Evolutionary conservation across 2,329 filamentous ascomycete species (phyloP), one percentile per base, ranked within the genome.

Genomic region (Pseudogymnoascus sp.): DNA sequence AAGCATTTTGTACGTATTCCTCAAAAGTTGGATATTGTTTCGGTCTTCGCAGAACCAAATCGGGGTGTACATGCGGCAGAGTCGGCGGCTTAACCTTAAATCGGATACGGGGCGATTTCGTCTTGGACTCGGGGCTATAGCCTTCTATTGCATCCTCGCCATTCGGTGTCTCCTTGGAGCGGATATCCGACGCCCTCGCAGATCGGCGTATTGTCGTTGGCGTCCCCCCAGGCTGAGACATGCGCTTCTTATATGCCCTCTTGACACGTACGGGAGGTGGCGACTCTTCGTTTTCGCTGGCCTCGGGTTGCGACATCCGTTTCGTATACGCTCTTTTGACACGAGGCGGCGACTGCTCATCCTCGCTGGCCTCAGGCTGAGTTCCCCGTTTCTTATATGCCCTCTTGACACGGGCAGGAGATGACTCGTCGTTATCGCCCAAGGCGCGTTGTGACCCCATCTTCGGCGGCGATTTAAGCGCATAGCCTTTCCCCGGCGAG

Each of bases 51-150:
- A 79, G 78, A 58, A 83, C 77, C 66, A 86, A 81, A 22, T 79
- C 79, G 5, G 83, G 82, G 67, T 87, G 83, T 6, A 85, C 79
- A 3, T 86, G 70, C 14, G 85, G 85, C 38, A 87, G 77, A 35
- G 74, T 70, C 1, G 77, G 74, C n/a, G 73, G 72, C 61, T 76
- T 74, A 20, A 81, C 73, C 25, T 79, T 77, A 39, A 85, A 65
- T 60, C 77, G 80, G 25, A 85, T 82, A 35, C 79, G 75, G 2
- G 80, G 74, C 1, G 73, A 63, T 61, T 22, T 38, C 43, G 59
- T 37, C 35, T 66, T 69, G 9, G 63, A 60, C 58, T 65, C 69
- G 3, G 69, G 65, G 39, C 67, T 71, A 38, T 65, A 62, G 14
- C 63, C 65, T 33, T 62, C 22, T 33, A 20, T 18, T 12, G 62